phyloP scores from a whole-genome alignment of 2,329 filamentous ascomycete genomes.

The Aureobasidium leucospermi region DNA sequence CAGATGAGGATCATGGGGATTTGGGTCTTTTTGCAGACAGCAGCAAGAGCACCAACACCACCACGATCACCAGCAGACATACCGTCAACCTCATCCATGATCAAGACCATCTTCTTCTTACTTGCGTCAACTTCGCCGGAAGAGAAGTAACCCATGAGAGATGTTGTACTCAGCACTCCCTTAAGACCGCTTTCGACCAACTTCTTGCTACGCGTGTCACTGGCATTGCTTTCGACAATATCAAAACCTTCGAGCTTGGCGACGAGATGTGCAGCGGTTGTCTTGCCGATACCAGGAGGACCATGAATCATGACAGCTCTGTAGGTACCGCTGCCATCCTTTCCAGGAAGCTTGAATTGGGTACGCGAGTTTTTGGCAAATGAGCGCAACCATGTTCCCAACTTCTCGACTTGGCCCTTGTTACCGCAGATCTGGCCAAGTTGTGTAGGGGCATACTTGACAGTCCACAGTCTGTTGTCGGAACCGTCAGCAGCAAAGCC shows the following conservation, averaged over 20 bases:
- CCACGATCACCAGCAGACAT: constrained; percentile 97
- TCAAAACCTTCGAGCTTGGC: constrained; percentile 91
- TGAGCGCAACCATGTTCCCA: constrained; percentile 77
- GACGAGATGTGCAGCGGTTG: constrained; percentile 88
- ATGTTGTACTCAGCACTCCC: constrained; percentile 89
- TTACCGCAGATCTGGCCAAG: constrained; percentile 91
- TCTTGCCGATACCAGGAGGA: constrained; percentile 94
- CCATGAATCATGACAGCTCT: constrained; percentile 94
- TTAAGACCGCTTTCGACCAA: constrained; percentile 81
- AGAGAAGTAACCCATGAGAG: constrained; percentile 83
- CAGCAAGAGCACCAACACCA: constrained; percentile 87
- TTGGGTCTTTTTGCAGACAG: constrained; percentile 90
- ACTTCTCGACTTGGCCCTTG: constrained; percentile 79
- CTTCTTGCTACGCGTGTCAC: constrained; percentile 92
- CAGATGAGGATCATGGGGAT: constrained; percentile 96
- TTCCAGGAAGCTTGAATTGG: constrained; percentile 72
- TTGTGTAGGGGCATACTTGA: constrained; percentile 84
- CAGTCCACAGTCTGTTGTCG: constrained; percentile 75
- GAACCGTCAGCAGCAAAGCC: constrained; percentile 24
- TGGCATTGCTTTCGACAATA: constrained; percentile 89
- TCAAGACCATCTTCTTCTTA: constrained; percentile 90
- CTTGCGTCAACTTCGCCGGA: constrained; percentile 69
- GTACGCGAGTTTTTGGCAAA: constrained; percentile 75
- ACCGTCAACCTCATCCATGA: constrained; percentile 99
- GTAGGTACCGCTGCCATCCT: constrained; percentile 74